Evolutionary conservation across 2,329 filamentous ascomycete species (phyloP).

Genomic region (Aspergillus vadensis): DNA sequence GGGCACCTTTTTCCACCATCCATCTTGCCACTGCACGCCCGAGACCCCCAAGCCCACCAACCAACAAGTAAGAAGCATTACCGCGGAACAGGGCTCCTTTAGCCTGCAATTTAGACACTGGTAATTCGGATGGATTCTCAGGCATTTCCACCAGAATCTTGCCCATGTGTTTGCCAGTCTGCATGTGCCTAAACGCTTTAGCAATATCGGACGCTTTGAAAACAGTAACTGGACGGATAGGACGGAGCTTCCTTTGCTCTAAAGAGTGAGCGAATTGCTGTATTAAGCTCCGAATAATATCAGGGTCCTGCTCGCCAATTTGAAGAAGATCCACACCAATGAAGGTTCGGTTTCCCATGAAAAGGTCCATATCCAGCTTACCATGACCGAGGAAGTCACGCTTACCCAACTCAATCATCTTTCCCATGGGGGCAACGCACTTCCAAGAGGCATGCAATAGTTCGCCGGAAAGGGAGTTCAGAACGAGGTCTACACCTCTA

Average conservation of each 20-base stretch:
- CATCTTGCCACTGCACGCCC: slow-evolving; percentile 17
- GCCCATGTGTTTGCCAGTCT: slow-evolving; percentile 47
- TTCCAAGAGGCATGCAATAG: slow-evolving; percentile 7
- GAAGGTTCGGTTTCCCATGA: slow-evolving; percentile 20
- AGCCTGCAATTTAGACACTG: neutral
- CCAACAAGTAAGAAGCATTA: slow-evolving; percentile 15
- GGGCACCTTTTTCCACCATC: slow-evolving; percentile 21
- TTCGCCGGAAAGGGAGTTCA: slow-evolving; percentile 12
- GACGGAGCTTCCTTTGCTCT: slow-evolving; percentile 10
- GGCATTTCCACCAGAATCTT: slow-evolving; percentile 43
- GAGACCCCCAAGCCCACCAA: slow-evolving; percentile 21
- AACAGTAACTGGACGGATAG: slow-evolving; percentile 23
- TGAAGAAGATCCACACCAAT: slow-evolving; percentile 25
- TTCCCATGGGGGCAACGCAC: slow-evolving; percentile 26
- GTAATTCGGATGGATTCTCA: neutral
- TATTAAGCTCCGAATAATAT: slow-evolving; percentile 9
- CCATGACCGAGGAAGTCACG: slow-evolving; percentile 15
- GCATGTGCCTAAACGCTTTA: slow-evolving; percentile 49
- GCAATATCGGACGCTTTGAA: slow-evolving; percentile 31
- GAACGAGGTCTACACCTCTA: slow-evolving; percentile 24
- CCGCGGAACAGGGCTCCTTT: neutral
- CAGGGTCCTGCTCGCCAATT: slow-evolving; percentile 12
- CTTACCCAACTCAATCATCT: slow-evolving; percentile 25
- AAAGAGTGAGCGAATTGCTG: slow-evolving; percentile 7
- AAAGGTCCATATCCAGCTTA: slow-evolving; percentile 17